Conservation (phyloP, 2,329 filamentous ascomycete species). For the Sphaerulina musiva region DNA sequence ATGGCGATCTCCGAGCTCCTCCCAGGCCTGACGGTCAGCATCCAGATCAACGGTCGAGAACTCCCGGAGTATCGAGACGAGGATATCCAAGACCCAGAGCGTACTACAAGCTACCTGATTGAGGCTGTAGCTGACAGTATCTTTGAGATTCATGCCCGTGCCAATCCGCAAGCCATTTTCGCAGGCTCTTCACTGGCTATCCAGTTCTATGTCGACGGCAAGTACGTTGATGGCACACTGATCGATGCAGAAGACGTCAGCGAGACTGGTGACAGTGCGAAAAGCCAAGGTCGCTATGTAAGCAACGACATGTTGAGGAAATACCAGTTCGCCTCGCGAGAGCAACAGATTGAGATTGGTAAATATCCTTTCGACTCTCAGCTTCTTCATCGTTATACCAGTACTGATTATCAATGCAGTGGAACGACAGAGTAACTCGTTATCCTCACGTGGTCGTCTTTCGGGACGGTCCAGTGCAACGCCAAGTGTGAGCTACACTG, state of each 20-base stretch:
- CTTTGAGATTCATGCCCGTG: constrained; percentile 11
- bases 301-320: constrained; percentile 4
- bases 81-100: constrained; percentile 6
- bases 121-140: constrained; percentile 11
- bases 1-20: constrained; percentile 10
- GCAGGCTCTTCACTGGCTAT: constrained; percentile 5
- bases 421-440: constrained; percentile 5
- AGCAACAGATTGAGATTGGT: constrained; percentile 8
- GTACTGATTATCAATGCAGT: constrained; percentile 1
- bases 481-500: background rate
- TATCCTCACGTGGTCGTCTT: background rate
- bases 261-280: constrained; percentile 4
- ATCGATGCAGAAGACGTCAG: background rate
- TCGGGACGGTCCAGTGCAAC: background rate
- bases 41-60: constrained; percentile 5
- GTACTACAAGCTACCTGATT: constrained; percentile 9
- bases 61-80: constrained; percentile 10
- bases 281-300: constrained; percentile 8
- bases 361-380: background rate
- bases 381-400: background rate
- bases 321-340: constrained; percentile 10
- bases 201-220: constrained; percentile 14
- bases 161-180: background rate
- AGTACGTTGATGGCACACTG: constrained; percentile 10
- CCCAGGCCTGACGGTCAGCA: constrained; percentile 2